phyloP scores from a whole-genome alignment of 768 basidiomycete species.

The Lentinula aciculospora region DNA sequence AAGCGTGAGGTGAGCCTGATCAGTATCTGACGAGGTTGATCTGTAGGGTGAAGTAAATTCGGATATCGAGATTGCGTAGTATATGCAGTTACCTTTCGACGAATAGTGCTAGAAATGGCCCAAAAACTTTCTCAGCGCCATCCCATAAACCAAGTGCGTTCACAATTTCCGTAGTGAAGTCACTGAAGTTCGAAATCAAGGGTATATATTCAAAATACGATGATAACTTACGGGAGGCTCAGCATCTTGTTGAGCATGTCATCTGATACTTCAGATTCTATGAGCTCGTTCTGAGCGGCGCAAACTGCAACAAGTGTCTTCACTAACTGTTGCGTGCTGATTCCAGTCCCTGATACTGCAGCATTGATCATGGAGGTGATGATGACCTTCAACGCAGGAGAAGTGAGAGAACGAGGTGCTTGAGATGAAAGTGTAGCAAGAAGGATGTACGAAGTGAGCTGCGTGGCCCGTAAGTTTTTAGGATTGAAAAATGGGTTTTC shows the following conservation, averaged over 20 bases:
- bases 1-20: neutral
- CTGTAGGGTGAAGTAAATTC: neutral
- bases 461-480: neutral
- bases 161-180: neutral
- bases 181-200: conserved; percentile 15
- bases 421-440: conserved; percentile 67
- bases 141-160: conserved; percentile 34
- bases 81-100: conserved; percentile 23
- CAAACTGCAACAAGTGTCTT: conserved; percentile 63
- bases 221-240: conserved; percentile 40
- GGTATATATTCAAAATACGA: conserved; percentile 21
- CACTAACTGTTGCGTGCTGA: conserved; percentile 48
- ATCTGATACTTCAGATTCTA: conserved; percentile 38
- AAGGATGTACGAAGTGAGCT: conserved; percentile 75
- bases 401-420: conserved; percentile 38
- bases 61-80: neutral
- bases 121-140: conserved; percentile 53
- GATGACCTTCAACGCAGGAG: conserved; percentile 56
- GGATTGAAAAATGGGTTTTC: neutral
- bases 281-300: conserved; percentile 52
- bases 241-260: conserved; percentile 33
- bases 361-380: conserved; percentile 47
- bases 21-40: neutral
- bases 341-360: conserved; percentile 22
- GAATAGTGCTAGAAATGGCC: conserved; percentile 42